phyloP scores from a whole-genome alignment of 2,329 filamentous ascomycete genomes.

The Westerdykella aurantiaca region DNA sequence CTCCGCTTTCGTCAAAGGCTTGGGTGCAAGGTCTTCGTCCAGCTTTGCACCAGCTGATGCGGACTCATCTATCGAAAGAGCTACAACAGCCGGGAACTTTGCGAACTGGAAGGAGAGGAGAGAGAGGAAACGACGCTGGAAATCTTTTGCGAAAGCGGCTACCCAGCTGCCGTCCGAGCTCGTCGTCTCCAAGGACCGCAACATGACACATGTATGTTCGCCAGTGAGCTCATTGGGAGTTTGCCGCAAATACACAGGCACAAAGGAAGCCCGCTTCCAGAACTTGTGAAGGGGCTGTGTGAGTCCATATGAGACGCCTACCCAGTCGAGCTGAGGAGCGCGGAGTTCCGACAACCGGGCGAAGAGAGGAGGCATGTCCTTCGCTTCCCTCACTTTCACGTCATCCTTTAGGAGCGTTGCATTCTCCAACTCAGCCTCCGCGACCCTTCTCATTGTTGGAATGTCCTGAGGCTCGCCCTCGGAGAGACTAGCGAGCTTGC shows the following conservation, averaged over 20 bases:
- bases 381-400: conserved; percentile 83
- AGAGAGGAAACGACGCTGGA: conserved; percentile 86
- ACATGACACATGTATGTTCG: conserved; percentile 97
- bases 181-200: conserved; percentile 62
- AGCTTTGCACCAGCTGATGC: conserved; percentile 66
- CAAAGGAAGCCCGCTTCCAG: conserved; percentile 85
- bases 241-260: conserved; percentile 88
- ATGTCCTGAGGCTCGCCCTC: conserved; percentile 58
- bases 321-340: conserved; percentile 76
- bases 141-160: conserved; percentile 83
- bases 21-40: conserved; percentile 48
- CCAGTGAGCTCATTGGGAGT: conserved; percentile 94
- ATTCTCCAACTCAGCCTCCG: conserved; percentile 73
- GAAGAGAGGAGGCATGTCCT: conserved; percentile 88
- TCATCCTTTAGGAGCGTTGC: conserved; percentile 77
- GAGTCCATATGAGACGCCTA: conserved; percentile 92
- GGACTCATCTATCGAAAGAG: conserved; percentile 82
- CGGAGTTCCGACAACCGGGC: conserved; percentile 78
- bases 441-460: conserved; percentile 66
- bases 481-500: conserved; percentile 78
- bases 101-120: conserved; percentile 92
- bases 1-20: conserved; percentile 63
- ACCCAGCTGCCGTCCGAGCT: conserved; percentile 70
- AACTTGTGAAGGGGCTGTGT: conserved; percentile 87
- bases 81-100: conserved; percentile 68